Evolutionary conservation across 1,139 yeast genomes (phyloP), one percentile per base, ranked within the genome.

Genomic region (Zygosaccharomyces sapae): DNA sequence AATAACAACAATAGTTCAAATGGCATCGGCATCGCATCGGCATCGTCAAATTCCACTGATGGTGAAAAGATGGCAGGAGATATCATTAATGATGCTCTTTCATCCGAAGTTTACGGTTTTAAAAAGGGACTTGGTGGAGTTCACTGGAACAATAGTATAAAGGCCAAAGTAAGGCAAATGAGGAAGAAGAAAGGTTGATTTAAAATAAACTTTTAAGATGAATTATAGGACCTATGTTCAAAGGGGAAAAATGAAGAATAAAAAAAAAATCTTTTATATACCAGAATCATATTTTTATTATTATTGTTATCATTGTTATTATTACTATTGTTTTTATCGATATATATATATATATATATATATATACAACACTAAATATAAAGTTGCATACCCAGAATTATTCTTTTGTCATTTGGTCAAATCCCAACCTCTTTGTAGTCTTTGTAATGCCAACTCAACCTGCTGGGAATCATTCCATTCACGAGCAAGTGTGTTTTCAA

Each of bases 401-500:
- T 20, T 9, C 29, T 7, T 39, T 30, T 31, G 24, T 42, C 53
- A 65, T 48, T 65, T 57, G 13, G 68, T 50, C 33, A 66, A 49
- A 24, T 64, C 63, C 74, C 73, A 72, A 29, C 73, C 74, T 43
- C 52, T 65, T 55, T 74, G 71, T 55, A 79, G 65, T 55, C 72
- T 73, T 5, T 62, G 52, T 4, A 76, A 48, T 7, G 59, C 61
- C 2, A 46, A 24, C 0, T 45, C 45, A 5, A 61, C 64, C 30
- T 57, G 61, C 36, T 48, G 48, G 1, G 47, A 33, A 38, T 50
- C 52, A 2, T 51, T 48, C n/a, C 63, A 53, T 16, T 59, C 61
- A 3, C 50, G 40, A 9, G 50, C 38, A 29, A 72, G 51, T 1
- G 66, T 38, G 1, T 38, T 25, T 12, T 55, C 53, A 24, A 72